Evolutionary conservation across 768 basidiomycete genomes (phyloP), one percentile per base, ranked within the genome.

Genomic region (Mycena maculata): DNA sequence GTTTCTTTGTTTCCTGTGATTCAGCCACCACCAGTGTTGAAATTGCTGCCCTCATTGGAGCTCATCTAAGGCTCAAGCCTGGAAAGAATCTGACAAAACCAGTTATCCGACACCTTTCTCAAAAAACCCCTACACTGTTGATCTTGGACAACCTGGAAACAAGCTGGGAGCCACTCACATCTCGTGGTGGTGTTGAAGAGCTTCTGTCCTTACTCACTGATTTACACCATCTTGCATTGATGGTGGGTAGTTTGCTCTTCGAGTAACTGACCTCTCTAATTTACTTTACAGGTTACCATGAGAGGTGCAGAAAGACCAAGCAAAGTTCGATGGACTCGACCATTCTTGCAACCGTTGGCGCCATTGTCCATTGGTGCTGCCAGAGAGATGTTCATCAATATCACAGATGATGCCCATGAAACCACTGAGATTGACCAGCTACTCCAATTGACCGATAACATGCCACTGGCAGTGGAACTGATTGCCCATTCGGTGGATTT

Each of bases 261-360:
- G n/a, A n/a, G n/a, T n/a, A n/a, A n/a, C n/a, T n/a, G n/a, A n/a
- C n/a, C n/a, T n/a, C n/a, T n/a, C n/a, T n/a, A n/a, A n/a, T n/a
- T n/a, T 28, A 4, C 20, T n/a, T 30, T 13, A 1, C n/a, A 49
- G 61, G 33, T 63, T 12, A 63, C 61, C 12, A 55, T 63, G 61
- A 52, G 53, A 20, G 61, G 61, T 25, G 61, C 49, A 5, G 61
- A 63, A 28, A 4, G 52, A 8, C 61, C 61, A 15, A 52, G 8
- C 2, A 54, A 54, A 45, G 50, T 63, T 5, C 18, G 23, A n/a
- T n/a, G n/a, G n/a, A n/a, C n/a, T n/a, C n/a, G n/a, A n/a, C n/a
- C n/a, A n/a, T n/a, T n/a, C n/a, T 6, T 55, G 54, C 36, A 55
- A 10, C 54, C 54, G 11, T 20, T 56, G 31, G 5, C n/a, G 10